Evolutionary conservation across 495 filamentous ascomycete species (phyloP), one percentile per base, ranked within the genome.

Genomic region (Aspergillus nidulans): DNA sequence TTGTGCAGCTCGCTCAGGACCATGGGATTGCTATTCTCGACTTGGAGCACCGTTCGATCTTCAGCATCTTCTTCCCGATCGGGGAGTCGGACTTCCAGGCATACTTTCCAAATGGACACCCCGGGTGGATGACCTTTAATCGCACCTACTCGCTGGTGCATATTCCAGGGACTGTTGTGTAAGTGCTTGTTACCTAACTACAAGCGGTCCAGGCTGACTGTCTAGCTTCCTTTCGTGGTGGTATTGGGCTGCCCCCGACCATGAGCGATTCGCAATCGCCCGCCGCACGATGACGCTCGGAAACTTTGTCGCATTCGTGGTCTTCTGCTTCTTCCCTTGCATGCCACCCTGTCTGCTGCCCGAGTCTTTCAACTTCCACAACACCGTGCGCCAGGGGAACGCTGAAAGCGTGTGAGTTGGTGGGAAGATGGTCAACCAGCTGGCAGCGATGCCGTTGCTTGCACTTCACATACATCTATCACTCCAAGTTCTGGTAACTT

Each of bases 111-210:
- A 53, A 75, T 49, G 74, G 72, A 6, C 81, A 85, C 54, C 77
- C 77, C 45, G 65, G 63, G 1, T 68, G 77, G 36, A 64, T 86
- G 65, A 85, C 82, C 38, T 69, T 87, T 58, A 87, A 87, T 56
- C 77, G 78, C 49, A 74, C 77, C 5, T 87, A 87, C 63, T 81
- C 84, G 4, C 64, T 87, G 20, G 81, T 87, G 20, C 84, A 87
- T 55, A 86, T 87, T 53, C 84, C 84, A 0, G 84, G 84, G 20
- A 85, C 83, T 12, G 83, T 87, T 28, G 78, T 78, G 81, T 84
- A 69, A 61, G 79, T 76, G 25, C 24, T 40, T 12, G 30, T 4
- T 13, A n/a, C 36, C 40, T 8, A 2, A 6, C 1, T 15, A n/a
- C 4, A 49, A 9, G 10, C 30, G 15, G 30, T 2, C 3, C 15